A percentile compares a stretch with the other conserved stretches of the same genome.
Evolutionary conservation across 352 stramenopile genomes (phyloP).

Genomic region (Pythium dissotocum): DNA sequence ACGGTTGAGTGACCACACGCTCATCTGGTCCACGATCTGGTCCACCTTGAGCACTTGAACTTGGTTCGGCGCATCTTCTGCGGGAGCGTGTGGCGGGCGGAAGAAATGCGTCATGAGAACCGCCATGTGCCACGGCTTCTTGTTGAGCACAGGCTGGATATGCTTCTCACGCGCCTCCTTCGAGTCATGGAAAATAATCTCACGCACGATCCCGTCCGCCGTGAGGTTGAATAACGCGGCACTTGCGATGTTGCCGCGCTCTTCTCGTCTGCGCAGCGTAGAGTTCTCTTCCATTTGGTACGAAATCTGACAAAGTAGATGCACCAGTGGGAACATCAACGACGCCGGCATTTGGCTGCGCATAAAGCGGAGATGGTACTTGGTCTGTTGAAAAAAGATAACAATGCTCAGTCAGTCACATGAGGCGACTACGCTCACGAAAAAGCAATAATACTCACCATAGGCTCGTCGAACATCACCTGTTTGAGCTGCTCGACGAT

Average conservation of each 20-base stretch:
- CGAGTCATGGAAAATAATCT: conserved; percentile 86
- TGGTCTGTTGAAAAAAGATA: conserved; percentile 47
- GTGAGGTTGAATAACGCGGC: conserved; percentile 85
- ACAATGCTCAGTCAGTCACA: conserved; percentile 17
- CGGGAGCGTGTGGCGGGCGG: conserved; percentile 63
- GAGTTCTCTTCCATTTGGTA: conserved; percentile 89
- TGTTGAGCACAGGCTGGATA: conserved; percentile 82
- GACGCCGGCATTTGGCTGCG: conserved; percentile 75
- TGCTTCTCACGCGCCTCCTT: conserved; percentile 86
- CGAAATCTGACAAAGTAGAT: conserved; percentile 86
- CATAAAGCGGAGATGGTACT: conserved; percentile 83
- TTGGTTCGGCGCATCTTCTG: conserved; percentile 71
- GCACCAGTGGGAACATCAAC: conserved; percentile 84
- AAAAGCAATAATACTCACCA: conserved; percentile 47
- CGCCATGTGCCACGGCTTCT: conserved; percentile 85
- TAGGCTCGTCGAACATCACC: conserved; percentile 85
- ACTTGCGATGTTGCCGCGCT: conserved; percentile 77
- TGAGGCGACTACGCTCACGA: not conserved
- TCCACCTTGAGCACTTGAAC: conserved; percentile 86
- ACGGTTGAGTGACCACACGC: conserved; percentile 81
- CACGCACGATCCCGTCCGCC: conserved; percentile 83
- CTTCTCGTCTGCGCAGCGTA: conserved; percentile 73
- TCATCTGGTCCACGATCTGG: conserved; percentile 89
- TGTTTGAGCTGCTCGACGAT: conserved; percentile 75
- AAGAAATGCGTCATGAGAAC: conserved; percentile 87